Evolutionary conservation across 73 alveolate species (phyloP), one percentile per base, ranked within the genome.

Genomic region (Symbiodinium pilosum): DNA sequence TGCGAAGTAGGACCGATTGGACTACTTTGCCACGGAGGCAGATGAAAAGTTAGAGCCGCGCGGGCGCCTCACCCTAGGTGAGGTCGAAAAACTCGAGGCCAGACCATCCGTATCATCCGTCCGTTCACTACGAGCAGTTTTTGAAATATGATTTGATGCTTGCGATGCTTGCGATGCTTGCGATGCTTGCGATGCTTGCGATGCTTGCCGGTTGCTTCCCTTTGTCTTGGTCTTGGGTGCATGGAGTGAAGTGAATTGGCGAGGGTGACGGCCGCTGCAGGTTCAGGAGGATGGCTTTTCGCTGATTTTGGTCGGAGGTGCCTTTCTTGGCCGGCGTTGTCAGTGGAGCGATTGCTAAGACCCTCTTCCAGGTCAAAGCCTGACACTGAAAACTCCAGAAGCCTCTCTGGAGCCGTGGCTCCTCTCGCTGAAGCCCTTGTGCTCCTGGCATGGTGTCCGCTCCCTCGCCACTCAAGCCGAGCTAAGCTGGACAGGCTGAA

Each of bases 271-370:
- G 51, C 56, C 47, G 42, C 44, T 43, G 32, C 75, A 91, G 96
- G 96, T 41, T 24, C 38, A 91, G 44, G 96, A 91, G 36, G 96
- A 91, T 69, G 96, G 96, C 96, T 91, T 91, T 43, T 64, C 96
- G 20, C 54, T 91, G 88, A 91, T 56, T n/a, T 41, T 91, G 88
- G 47, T 83, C 47, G 77, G 87, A 91, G 96, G 96, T 43, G 9
- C 26, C 5, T 73, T 47, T 32, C 36, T 83, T 40, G 30, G 71
- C 42, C 11, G 6, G 32, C 38, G 21, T 26, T 59, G 77, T 4
- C 30, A 59, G 30, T 5, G 6, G 3, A 59, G 32, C 77, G n/a
- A 34, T 14, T 14, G 77, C 34, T 59, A 20, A 6, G n/a, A 47
- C 59, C 77, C 77, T 59, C 34, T 16, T 20, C 16, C 41, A 91